Evolutionary conservation across 345 rosid genomes (phyloP), one percentile per base, ranked within the genome.

Genomic region (Gossypium turneri): DNA sequence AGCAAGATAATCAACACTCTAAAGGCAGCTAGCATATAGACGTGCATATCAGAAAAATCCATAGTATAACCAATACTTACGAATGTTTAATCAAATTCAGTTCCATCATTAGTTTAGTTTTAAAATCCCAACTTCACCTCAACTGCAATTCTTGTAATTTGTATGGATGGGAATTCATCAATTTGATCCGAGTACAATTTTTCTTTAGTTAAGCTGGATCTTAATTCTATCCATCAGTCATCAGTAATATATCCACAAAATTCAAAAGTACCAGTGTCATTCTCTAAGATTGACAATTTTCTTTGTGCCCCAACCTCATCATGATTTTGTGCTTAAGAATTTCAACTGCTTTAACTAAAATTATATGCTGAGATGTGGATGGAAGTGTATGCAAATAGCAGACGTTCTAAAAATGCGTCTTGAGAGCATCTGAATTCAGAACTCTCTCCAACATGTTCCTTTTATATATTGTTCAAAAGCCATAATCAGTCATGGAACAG

Each of bases 261-360:
- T 47, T 67, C 19, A 22, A 8, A 47, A 7, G 13, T 22, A 67
- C 3, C 15, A 67, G n/a, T 3, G 41, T 12, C 47, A 48, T 16
- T 24, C 20, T 24, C 20, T 48, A 48, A 24, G 57, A 47, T 24
- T 24, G 13, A 67, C 12, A 2, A 67, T 24, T 67, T 48, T n/a
- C 20, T 1, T 47, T 24, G 72, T 25, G 25, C 1, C n/a, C 43
- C 72, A 67, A 24, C 41, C 72, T 67, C 20, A 1, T 13, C 34
- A 22, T 22, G 19, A 47, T 47, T 47, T 22, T 67, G 8, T 67
- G 57, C 43, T 67, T 24, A 48, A 48, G 72, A 24, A 48, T 3
- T 67, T 48, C 43, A 67, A 67, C 13, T 8, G 57, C 57, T 67
- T 47, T 48, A 48, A 67, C 15, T 24, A 48, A 67, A 67, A 67